Evolutionary conservation across 495 filamentous ascomycete species (phyloP).

Genomic region (Penicillium pulvis): DNA sequence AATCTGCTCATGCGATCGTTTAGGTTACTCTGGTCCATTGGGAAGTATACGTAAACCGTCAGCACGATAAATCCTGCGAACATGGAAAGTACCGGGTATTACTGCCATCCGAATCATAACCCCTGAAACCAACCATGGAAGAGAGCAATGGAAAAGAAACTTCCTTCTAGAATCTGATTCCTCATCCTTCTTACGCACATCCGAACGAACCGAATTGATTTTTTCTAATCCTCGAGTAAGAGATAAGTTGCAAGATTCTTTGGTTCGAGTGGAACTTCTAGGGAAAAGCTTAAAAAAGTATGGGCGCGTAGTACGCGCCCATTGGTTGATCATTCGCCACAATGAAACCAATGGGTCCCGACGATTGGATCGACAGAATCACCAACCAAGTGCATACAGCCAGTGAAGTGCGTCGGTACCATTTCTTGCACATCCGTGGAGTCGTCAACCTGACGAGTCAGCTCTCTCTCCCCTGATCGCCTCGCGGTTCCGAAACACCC

Average conservation of each 20-base stretch:
- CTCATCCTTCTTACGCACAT: background rate
- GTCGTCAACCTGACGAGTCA: slow-evolving; percentile 20
- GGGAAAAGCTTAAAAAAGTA: slow-evolving; percentile 13
- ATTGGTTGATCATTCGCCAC: slow-evolving; percentile 5
- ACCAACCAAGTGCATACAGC: slow-evolving; percentile 15
- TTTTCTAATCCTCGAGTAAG: background rate
- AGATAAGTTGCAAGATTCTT: background rate
- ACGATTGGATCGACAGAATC: slow-evolving; percentile 11
- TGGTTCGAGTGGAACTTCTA: background rate
- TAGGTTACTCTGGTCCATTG: background rate
- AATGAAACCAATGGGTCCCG: background rate
- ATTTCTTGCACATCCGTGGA: slow-evolving; percentile 10
- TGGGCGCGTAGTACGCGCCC: slow-evolving; percentile 5
- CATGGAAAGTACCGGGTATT: background rate
- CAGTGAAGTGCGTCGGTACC: slow-evolving; percentile 22
- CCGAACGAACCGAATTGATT: background rate
- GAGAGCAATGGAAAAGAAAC: background rate
- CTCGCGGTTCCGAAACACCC: slow-evolving; percentile 23
- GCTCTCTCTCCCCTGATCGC: slow-evolving; percentile 14
- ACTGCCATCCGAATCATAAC: background rate
- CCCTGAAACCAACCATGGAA: slow-evolving; percentile 7
- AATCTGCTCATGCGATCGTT: background rate
- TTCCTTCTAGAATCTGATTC: slow-evolving; percentile 4
- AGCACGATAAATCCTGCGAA: background rate
- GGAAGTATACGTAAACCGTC: background rate